Conservation (phyloP, 768 basidiomycete species). For the Suillus cothurnatus region DNA sequence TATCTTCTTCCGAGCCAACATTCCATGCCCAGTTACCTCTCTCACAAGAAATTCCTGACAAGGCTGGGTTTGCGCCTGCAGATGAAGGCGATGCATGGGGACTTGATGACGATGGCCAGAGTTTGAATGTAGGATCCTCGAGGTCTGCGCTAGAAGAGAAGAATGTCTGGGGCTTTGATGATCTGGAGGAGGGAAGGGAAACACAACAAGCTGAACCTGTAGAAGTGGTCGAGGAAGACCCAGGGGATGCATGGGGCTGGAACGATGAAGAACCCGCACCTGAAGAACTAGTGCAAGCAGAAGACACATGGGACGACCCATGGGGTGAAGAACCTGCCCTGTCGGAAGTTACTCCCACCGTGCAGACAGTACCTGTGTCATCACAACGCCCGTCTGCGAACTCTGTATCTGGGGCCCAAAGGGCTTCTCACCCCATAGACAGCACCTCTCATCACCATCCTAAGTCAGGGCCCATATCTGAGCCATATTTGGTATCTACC, state of each 20-base stretch:
- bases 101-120: slow-evolving; percentile 41
- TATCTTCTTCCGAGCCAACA: slow-evolving; percentile 22
- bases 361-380: slow-evolving; percentile 30
- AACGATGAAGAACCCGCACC: slow-evolving; percentile 50
- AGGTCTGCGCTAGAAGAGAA: slow-evolving; percentile 37
- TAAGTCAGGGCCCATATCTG: slow-evolving; percentile 33
- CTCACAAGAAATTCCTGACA: slow-evolving; percentile 7
- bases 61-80: slow-evolving; percentile 2
- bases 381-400: slow-evolving; percentile 41
- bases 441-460: slow-evolving; percentile 22
- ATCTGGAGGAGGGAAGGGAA: slow-evolving; percentile 29
- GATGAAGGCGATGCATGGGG: slow-evolving; percentile 45
- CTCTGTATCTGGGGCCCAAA: slow-evolving; percentile 33
- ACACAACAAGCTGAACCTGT: slow-evolving; percentile 21
- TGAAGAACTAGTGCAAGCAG: slow-evolving; percentile 34
- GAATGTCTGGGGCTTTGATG: slow-evolving; percentile 55
- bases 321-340: slow-evolving; percentile 55
- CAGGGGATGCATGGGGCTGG: slow-evolving; percentile 77
- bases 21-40: slow-evolving; percentile 27
- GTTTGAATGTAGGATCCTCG: slow-evolving; percentile 27
- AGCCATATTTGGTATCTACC: slow-evolving; percentile 62
- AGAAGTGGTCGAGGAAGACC: slow-evolving; percentile 32
- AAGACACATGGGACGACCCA: slow-evolving; percentile 66
- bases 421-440: slow-evolving; percentile 20
- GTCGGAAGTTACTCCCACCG: slow-evolving; percentile 28